A percentile compares a stretch with the other conserved stretches of the same genome.
Evolutionary conservation across 805 yeast genomes (phyloP).

Genomic region (Wickerhamiella lipophila): DNA sequence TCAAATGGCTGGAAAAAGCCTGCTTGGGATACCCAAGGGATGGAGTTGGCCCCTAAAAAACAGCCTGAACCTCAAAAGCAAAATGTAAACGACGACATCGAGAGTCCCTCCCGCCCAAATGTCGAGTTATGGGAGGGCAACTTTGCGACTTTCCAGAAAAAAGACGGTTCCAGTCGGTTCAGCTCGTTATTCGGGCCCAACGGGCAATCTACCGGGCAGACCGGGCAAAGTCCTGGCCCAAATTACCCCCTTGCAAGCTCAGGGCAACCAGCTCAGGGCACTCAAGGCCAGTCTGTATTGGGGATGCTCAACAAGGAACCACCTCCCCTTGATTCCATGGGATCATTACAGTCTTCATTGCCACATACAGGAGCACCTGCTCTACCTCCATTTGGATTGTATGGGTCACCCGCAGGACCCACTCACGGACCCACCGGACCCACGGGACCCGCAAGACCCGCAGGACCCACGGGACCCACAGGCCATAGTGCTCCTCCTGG

Average conservation of each 20-base stretch:
- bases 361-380: neutral
- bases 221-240: no score
- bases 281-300: no score
- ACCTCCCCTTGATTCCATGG: neutral
- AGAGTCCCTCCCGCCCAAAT: neutral
- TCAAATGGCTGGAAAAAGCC: conserved; percentile 6
- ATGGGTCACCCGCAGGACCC: neutral
- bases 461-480: neutral
- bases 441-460: no score
- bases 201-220: no score
- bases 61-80: neutral
- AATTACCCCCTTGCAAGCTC: no score
- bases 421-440: no score
- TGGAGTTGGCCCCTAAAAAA: neutral
- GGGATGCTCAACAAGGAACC: neutral
- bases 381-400: neutral
- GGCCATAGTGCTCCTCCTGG: neutral
- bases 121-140: conserved; percentile 11
- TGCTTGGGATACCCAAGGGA: conserved; percentile 7
- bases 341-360: neutral
- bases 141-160: neutral
- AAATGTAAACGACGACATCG: neutral
- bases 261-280: no score
- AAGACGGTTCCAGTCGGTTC: conserved; percentile 5
- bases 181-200: conserved; percentile 1